Base-by-base conservation (phyloP, 495 filamentous ascomycete species). In the Jackrogersella minutella region DNA sequence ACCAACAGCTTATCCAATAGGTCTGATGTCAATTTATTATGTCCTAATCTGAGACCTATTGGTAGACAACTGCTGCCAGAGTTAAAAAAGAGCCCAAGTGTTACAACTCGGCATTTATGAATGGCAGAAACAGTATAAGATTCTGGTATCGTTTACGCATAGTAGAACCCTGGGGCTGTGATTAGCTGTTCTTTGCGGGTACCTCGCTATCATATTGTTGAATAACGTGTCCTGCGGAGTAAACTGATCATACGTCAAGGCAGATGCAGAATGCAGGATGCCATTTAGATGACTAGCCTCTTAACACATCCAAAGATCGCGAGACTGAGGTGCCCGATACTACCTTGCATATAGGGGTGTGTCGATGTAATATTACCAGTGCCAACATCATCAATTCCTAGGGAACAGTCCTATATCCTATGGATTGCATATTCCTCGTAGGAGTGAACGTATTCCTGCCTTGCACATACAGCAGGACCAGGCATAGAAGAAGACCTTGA, bases 321-420 rank as follows among this genome's bases (percentile, higher is more conserved):
- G 53, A 46, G 40, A 34, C 46, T 37, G 8, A 26, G 13, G 47
- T 36, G 22, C 21, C 36, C 30, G 24, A 34, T 39, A 62, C 43
- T 62, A 68, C 64, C 64, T 68, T 57, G 63, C 56, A 57, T 61
- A 61, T 31, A 58, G 24, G 54, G 33, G 56, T 10, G 7, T 46
- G 59, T 55, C 47, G 46, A 59, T 50, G 39, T 31, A 59, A 54
- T 5, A 58, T 44, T 53, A 59, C 47, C 47, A 41, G 26, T 59
- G 28, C 34, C 33, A 39, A 59, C 14, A 49, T 40, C 47, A 63
- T 59, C 16, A 41, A 52, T 39, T 34, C 30, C 3, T 31, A 24
- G 28, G 41, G 28, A 51, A 41, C 31, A 21, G 41, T 46, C 41
- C 41, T 46, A 46, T 54, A 62, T 58, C 59, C 31, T 63, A 54